A percentile compares a stretch with the other conserved stretches of the same genome.
These are phyloP conservation scores for Cyclotella kingstonii DNA, from an alignment of 108 stramenopile genomes.

Conservation along the genomic window DNA sequence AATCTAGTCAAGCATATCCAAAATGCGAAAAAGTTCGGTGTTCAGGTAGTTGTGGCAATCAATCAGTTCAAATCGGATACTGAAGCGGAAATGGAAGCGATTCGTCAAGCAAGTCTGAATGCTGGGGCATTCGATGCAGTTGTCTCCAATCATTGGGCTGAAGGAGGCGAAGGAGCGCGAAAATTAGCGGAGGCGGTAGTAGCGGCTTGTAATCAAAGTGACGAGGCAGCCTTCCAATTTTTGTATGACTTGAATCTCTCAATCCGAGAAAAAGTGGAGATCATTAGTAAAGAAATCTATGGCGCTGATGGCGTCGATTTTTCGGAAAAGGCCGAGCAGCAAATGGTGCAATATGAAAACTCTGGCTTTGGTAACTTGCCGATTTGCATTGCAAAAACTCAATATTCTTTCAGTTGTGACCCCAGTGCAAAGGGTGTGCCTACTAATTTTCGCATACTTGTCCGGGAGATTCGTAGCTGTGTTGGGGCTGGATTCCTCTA, in stretches of 20 bases:
- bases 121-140: slow-evolving; percentile 95
- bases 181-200: slow-evolving; percentile 90
- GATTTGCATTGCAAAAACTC: slow-evolving; percentile 99
- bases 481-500: slow-evolving; percentile 98
- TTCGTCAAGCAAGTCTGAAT: slow-evolving; percentile 76
- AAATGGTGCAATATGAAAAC: slow-evolving; percentile 87
- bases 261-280: slow-evolving; percentile 90
- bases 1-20: slow-evolving; percentile 93
- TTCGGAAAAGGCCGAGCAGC: slow-evolving; percentile 83
- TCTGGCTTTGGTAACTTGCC: slow-evolving; percentile 92
- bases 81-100: slow-evolving; percentile 87
- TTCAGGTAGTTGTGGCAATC: slow-evolving; percentile 93
- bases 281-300: slow-evolving; percentile 93
- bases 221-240: slow-evolving; percentile 80
- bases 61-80: slow-evolving; percentile 95
- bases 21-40: slow-evolving; percentile 94
- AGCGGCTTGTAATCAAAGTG: slow-evolving; percentile 69
- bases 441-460: slow-evolving; percentile 83
- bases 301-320: slow-evolving; percentile 95
- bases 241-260: slow-evolving; percentile 82
- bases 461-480: slow-evolving; percentile 94
- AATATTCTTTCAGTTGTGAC: slow-evolving; percentile 96
- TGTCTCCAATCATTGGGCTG: slow-evolving; percentile 93
- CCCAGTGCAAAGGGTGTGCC: slow-evolving; percentile 92
- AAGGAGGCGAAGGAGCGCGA: slow-evolving; percentile 94